These are phyloP conservation scores for Phaseolus coccineus DNA, from an alignment of 331 rosid species.

Conservation along the genomic window DNA sequence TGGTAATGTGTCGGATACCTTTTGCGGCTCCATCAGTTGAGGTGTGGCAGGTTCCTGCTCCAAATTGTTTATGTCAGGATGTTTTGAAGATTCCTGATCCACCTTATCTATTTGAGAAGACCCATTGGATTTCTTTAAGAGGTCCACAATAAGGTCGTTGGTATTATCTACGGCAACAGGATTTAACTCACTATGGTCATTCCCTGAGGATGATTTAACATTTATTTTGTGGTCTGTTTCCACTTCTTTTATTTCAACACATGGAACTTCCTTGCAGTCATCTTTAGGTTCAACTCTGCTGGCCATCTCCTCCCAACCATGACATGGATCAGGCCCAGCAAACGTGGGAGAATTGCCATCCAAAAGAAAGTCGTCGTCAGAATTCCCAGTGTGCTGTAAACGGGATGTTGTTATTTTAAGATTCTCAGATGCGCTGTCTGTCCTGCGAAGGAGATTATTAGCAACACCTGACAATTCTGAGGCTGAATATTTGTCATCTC, in stretches of 20 bases:
- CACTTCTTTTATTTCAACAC: constrained; percentile 57
- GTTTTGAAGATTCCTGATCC: constrained; percentile 37
- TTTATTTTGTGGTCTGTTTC: constrained; percentile 36
- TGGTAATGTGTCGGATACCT: constrained; percentile 26
- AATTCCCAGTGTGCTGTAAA: constrained; percentile 46
- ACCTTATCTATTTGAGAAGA: constrained; percentile 44
- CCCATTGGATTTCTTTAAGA: constrained; percentile 48
- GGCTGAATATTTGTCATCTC: constrained; percentile 42
- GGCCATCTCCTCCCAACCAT: constrained; percentile 68
- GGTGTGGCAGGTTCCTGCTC: constrained; percentile 33
- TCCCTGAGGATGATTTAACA: constrained; percentile 41
- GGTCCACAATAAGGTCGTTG: constrained; percentile 51
- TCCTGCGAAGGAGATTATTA: constrained; percentile 34
- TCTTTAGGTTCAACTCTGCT: constrained; percentile 52
- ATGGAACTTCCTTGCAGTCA: constrained; percentile 62
- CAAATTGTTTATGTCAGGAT: constrained; percentile 33
- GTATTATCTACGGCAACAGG: constrained; percentile 44
- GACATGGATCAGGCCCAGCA: constrained; percentile 59
- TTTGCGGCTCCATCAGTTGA: constrained; percentile 43
- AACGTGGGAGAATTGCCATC: constrained; percentile 57
- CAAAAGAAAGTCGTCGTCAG: constrained; percentile 61
- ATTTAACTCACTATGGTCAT: constrained; percentile 43
- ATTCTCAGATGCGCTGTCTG: constrained; percentile 37
- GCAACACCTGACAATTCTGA: constrained; percentile 45
- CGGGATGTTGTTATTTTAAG: constrained; percentile 43